phyloP scores from a whole-genome alignment of 2,329 filamentous ascomycete genomes.

The Cryphonectria radicalis region DNA sequence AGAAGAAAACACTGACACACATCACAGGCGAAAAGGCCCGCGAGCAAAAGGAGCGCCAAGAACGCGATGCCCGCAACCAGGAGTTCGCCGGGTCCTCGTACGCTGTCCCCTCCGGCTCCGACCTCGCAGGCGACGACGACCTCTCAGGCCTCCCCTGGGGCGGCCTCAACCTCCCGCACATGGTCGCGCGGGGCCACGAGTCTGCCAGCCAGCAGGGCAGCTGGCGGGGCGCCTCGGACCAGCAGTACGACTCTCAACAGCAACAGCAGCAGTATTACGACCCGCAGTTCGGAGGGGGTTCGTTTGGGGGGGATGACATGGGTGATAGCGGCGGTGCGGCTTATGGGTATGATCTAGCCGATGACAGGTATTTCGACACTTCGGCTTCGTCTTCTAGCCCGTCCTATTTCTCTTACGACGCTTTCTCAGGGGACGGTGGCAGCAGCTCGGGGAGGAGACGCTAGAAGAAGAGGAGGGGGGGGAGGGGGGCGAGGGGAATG shows the following conservation, averaged over 20 bases:
- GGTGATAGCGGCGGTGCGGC: not conserved
- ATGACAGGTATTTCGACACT: constrained; percentile 29
- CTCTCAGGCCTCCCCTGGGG: constrained; percentile 75
- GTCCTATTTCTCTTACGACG: constrained; percentile 27
- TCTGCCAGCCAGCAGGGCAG: constrained; percentile 49
- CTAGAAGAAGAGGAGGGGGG: constrained; percentile 21
- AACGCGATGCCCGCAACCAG: constrained; percentile 67
- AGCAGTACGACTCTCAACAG: constrained; percentile 16
- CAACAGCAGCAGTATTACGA: constrained; percentile 27
- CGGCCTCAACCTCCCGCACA: constrained; percentile 63
- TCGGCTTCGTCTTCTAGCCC: constrained; percentile 25
- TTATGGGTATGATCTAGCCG: constrained; percentile 9
- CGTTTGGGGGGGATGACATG: constrained; percentile 16
- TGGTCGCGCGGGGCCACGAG: constrained; percentile 56
- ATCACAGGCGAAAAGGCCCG: constrained; percentile 68
- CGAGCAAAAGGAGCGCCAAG: constrained; percentile 67
- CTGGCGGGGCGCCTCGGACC: constrained; percentile 6
- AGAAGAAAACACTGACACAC: not conserved
- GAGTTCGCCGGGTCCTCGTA: constrained; percentile 68
- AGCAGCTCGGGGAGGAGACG: constrained; percentile 27
- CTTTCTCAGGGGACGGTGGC: constrained; percentile 28
- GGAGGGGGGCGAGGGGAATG: constrained; percentile 1
- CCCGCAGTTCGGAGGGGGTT: not conserved
- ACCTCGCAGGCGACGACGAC: constrained; percentile 57
- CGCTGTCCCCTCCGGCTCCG: constrained; percentile 60